A percentile compares a stretch with the other conserved stretches of the same genome.
phyloP scores from a whole-genome alignment of 23 red algal species.

The Agarophyton chilense region DNA sequence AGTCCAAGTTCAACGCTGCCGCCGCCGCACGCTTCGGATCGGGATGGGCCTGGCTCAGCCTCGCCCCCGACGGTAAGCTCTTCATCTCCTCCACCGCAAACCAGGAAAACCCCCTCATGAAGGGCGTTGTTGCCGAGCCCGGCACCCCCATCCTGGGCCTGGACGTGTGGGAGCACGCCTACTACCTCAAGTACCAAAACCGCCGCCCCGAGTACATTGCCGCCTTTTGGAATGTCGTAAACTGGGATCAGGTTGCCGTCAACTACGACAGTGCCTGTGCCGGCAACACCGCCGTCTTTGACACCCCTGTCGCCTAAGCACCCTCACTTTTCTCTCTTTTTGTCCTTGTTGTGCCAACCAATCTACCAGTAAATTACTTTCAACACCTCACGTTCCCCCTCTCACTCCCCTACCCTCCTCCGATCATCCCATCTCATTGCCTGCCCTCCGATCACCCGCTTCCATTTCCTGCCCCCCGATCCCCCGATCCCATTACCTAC shows the following conservation, averaged over 20 bases:
- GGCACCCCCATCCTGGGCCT: slow-evolving; percentile 91
- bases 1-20: slow-evolving; percentile 78
- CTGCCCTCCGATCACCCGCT: too few relatives aligned
- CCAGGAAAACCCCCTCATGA: slow-evolving; percentile 99
- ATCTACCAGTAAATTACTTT: not conserved
- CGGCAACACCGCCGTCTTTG: slow-evolving; percentile 83
- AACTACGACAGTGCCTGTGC: slow-evolving; percentile 75
- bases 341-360: not conserved
- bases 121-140: slow-evolving; percentile 72
- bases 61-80: slow-evolving; percentile 71
- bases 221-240: slow-evolving; percentile 99
- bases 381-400: not conserved
- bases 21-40: slow-evolving; percentile 90
- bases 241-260: slow-evolving; percentile 93
- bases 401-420: not conserved
- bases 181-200: slow-evolving; percentile 98
- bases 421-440: not conserved
- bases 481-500: too few relatives aligned
- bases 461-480: too few relatives aligned
- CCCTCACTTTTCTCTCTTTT: not conserved
- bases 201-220: slow-evolving; percentile 85
- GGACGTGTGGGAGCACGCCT: slow-evolving; percentile 97
- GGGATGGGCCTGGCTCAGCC: slow-evolving; percentile 96
- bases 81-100: slow-evolving; percentile 91
- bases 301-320: slow-evolving; percentile 82